Evolutionary conservation across 1,139 yeast species (phyloP).

Genomic region (Candida freyschussii): DNA sequence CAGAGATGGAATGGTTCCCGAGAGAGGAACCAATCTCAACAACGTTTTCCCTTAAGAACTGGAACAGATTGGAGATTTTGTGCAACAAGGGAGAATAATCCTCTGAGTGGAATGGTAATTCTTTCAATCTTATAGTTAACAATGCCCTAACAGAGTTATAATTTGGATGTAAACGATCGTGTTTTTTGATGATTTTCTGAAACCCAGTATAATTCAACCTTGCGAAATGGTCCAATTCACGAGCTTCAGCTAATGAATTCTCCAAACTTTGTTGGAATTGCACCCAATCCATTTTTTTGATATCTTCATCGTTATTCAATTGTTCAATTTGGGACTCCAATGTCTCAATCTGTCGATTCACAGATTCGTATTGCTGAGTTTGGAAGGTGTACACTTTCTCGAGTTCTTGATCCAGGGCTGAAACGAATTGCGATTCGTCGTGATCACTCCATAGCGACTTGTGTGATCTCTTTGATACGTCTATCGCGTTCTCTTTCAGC

Average conservation of each 20-base stretch:
- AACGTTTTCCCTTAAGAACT: slow-evolving; percentile 69
- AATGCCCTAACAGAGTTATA: slow-evolving; percentile 81
- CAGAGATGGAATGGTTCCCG: slow-evolving; percentile 23
- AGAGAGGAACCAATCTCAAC: slow-evolving; percentile 27
- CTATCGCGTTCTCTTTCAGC: slow-evolving; percentile 71
- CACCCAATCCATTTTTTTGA: slow-evolving; percentile 39
- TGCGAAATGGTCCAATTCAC: slow-evolving; percentile 84
- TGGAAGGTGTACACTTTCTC: slow-evolving; percentile 94
- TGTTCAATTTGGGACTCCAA: slow-evolving; percentile 47
- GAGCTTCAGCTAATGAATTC: slow-evolving; percentile 66
- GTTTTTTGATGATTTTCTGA: slow-evolving; percentile 90
- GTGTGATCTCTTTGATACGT: slow-evolving; percentile 26
- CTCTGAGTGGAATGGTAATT: slow-evolving; percentile 89
- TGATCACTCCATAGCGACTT: slow-evolving; percentile 57
- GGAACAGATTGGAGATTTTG: slow-evolving; percentile 76
- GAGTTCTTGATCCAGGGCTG: slow-evolving; percentile 75
- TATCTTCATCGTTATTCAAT: slow-evolving; percentile 27
- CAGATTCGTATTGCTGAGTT: slow-evolving; percentile 59
- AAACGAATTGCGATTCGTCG: slow-evolving; percentile 81
- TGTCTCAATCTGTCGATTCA: slow-evolving; percentile 58
- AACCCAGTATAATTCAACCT: slow-evolving; percentile 93
- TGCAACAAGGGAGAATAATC: slow-evolving; percentile 89
- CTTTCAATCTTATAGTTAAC: slow-evolving; percentile 79
- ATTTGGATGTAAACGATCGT: slow-evolving; percentile 81
- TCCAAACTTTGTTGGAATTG: slow-evolving; percentile 65